phyloP scores from a whole-genome alignment of 2,329 filamentous ascomycete genomes.

The Lojkania enalia region DNA sequence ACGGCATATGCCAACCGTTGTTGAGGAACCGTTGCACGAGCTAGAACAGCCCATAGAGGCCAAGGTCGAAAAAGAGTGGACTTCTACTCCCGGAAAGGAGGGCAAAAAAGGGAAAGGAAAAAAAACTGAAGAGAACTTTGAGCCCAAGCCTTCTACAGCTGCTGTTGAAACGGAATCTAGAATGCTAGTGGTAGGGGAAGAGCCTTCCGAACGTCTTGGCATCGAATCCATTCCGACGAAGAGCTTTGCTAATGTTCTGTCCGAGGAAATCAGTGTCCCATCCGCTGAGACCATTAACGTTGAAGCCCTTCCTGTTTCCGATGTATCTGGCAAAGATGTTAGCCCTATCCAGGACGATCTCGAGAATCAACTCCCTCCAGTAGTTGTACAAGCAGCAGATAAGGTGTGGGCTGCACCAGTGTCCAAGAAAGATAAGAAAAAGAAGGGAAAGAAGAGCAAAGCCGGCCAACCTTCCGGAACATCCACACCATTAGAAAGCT shows the following conservation, averaged over 20 bases:
- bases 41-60: too few species aligned
- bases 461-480: neutral
- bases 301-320: too few species aligned
- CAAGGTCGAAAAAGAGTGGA: slow-evolving; percentile 18
- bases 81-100: slow-evolving; percentile 26
- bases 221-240: too few species aligned
- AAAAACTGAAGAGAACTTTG: slow-evolving; percentile 6
- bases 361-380: neutral
- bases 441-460: slow-evolving; percentile 13
- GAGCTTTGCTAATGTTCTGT: too few species aligned
- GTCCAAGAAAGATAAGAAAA: slow-evolving; percentile 33
- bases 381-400: neutral
- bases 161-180: neutral
- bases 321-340: too few species aligned
- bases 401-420: slow-evolving; percentile 2
- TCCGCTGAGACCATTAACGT: too few species aligned
- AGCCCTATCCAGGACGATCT: neutral
- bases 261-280: too few species aligned
- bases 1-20: neutral
- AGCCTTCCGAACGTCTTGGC: too few species aligned
- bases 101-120: slow-evolving; percentile 33
- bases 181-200: too few species aligned
- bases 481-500: neutral
- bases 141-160: slow-evolving; percentile 5
- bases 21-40: neutral